Base-by-base conservation (phyloP, 306 rosid genomes). In the Cicer pinnatifidum region DNA sequence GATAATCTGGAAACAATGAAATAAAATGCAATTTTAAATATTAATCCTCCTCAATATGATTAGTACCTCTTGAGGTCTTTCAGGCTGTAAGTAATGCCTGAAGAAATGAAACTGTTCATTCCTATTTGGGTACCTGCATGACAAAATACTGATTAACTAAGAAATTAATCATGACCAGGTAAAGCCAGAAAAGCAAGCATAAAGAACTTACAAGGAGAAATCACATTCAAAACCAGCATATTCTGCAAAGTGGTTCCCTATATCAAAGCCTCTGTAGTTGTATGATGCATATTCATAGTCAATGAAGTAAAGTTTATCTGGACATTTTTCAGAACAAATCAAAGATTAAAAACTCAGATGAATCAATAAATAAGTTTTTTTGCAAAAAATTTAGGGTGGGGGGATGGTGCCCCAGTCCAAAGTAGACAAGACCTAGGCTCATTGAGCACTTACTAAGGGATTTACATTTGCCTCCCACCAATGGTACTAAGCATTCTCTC, bases 251-350 rank as follows among this genome's bases (percentile, higher is more conserved):
- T 95, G 97, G 80, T 95, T 90, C 79, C 97, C 99, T 15, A 95
- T 82, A 85, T 95, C 99, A 46, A 40, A 95, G 85, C 99, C 97
- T 91, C 97, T 87, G 73, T 86, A 91, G 78, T 81, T 95, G 96
- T 95, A 95, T 19, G 97, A 91, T 66, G 92, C 99, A 44, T 95
- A 95, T 88, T 95, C 99, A 43, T 91, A 95, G 84, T 95, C 99
- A 48, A 95, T 95, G 75, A 95, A 58, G 85, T 95, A 88, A 38
- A 95, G 88, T 78, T 85, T 89, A 63, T 80, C 99, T 95, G 89
- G 52, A 87, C 60, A 83, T 71, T 82, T 50, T 67, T 53, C 67
- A 78, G 73, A 82, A 51, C 37, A 71, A 80, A 12, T 69, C 60
- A 48, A 74, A 73, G 43, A 51, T 28, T 28, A 70, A 46, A 78